Base-by-base conservation (phyloP, 805 yeast genomes). In the Candida chauliodis region DNA sequence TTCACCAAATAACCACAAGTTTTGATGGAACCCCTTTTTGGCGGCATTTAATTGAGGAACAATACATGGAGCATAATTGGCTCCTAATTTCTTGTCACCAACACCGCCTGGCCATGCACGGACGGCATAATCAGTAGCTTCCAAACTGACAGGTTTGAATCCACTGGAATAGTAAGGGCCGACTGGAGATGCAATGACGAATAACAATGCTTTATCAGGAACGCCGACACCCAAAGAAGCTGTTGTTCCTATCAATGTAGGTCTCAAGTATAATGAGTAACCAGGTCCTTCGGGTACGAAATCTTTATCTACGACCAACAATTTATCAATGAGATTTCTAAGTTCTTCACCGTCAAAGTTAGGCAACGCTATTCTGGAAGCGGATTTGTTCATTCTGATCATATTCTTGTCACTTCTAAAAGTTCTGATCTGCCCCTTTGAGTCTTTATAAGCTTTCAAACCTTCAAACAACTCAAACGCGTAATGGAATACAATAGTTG, bases 81-180 rank as follows among this genome's bases (percentile, higher is more conserved):
- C 97, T 63, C 99, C 99, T 53, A 91, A 78, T 69, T 91, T 91
- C 65, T 80, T 83, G 78, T 91, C 84, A 65, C 99, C 99, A 51
- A 81, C 90, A 63, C 98, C 99, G 53, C 96, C 96, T 56, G 98
- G 98, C 98, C 98, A 91, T 21, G 99, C 98, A 71, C 99, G 84
- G 23, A 90, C 90, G 35, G 96, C 96, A 52, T 86, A 81, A 60
- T 88, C 95, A 22, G 96, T 90, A 49, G 98, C 97, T 68, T 91
- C 96, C 47, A 93, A 75, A 44, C 78, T 72, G 38, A 93, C 96
- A 25, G 98, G 96, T 69, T 90, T 89, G 79, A 91, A 91, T 15
- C 98, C 98, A 13, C 96, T 84, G 53, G 84, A 75, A 46, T 51
- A 66, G 76, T 91, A 93, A 14, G 98, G 97, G 34, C 98, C 98